Conservation (phyloP, 345 rosid species). For the Populus davidiana region DNA sequence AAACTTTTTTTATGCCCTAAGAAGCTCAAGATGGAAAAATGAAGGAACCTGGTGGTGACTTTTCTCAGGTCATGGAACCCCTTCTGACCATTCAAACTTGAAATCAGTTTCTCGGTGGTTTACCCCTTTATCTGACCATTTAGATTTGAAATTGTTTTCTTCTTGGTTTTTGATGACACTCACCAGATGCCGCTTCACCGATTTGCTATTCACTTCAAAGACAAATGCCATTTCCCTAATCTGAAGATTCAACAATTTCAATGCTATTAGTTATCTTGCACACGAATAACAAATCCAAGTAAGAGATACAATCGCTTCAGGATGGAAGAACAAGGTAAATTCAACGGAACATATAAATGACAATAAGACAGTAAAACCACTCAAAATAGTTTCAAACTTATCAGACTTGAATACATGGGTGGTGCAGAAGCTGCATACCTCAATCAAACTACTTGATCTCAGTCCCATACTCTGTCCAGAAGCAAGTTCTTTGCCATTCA, state of each 20-base stretch:
- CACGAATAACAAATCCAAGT: too few species aligned
- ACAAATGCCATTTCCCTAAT: conserved; percentile 53
- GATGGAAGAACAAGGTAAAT: too few species aligned
- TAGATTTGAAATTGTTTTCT: conserved; percentile 31
- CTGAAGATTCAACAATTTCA: conserved; percentile 36
- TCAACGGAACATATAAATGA: not conserved
- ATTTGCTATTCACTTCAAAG: conserved; percentile 54
- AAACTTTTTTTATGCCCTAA: not conserved
- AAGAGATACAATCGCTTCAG: too few species aligned
- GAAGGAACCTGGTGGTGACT: conserved; percentile 6
- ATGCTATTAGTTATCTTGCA: not conserved
- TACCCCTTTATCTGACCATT: conserved; percentile 33
- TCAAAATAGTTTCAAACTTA: not conserved
- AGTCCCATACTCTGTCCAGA: conserved; percentile 40
- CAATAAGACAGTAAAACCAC: not conserved
- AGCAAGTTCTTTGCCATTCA: conserved; percentile 56
- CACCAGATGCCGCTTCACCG: conserved; percentile 41
- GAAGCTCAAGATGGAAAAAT: not conserved
- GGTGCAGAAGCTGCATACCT: conserved; percentile 34
- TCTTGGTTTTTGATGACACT: conserved; percentile 24
- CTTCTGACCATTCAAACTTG: conserved; percentile 45
- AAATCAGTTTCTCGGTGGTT: conserved; percentile 21
- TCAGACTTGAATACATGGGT: not conserved
- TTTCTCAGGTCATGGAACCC: conserved; percentile 20
- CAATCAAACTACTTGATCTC: conserved; percentile 49